Base-by-base conservation (phyloP, 805 yeast genomes). In the Candida vartiovaarae region DNA sequence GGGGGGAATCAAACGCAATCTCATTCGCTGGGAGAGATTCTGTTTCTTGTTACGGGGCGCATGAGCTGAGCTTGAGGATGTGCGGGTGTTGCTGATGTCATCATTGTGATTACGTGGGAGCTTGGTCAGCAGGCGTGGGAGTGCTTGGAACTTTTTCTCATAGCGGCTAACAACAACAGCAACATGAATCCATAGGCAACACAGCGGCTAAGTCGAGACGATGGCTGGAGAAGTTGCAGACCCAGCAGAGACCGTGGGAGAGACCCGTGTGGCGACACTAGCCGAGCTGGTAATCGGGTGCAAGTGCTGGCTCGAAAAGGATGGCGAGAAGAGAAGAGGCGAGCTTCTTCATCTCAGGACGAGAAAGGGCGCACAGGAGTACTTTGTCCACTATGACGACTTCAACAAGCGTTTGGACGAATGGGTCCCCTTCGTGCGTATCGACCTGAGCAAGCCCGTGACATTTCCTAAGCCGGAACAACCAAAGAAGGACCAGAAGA, bases 391-490 rank as follows among this genome's bases (percentile, higher is more conserved):
- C 63, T 93, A 89, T 66, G 87, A 80, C 42, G 96, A 90, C 53
- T 93, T 82, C 70, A 93, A 93, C 69, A 93, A 93, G 64, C 84
- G 99, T 63, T 73, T 93, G 53, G 99, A 93, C 67, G 99, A 93
- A 63, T 91, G 98, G 98, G 78, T 93, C 6, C 70, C 74, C 23
- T 71, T 77, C 4, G 81, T 79, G 32, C 72, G 95, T 41, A 80
- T 93, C 8, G 86, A 88, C 60, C 74, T 80, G 42, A 67, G 72
- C n/a, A 68, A 79, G 43, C 87, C 87, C 0, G 76, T 91, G 44
- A 75, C 76, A 20, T 68, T 79, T 50, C 96, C 96, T 0, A 79
- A 76, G 50, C 79, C 80, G 0, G 76, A 74, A 48, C 39, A 51
- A 55, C 51, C 47, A 60, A 53, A 48, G 44, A 47, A 52, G 40